Base-by-base conservation (phyloP, 768 basidiomycete species). In the Lyophyllum atratum region DNA sequence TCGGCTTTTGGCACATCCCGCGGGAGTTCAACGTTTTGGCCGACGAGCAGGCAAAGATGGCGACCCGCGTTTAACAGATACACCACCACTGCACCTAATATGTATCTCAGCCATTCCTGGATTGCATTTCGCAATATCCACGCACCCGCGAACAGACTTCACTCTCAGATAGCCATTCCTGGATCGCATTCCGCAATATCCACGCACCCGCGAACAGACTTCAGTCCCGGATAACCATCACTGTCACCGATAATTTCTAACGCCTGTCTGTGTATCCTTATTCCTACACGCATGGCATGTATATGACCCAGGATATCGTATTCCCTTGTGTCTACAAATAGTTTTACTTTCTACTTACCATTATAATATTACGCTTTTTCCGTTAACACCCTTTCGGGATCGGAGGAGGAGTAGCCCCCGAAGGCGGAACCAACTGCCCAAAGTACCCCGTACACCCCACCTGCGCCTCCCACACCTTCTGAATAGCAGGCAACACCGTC, bases 381-480 rank as follows among this genome's bases (percentile, higher is more conserved):
- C n/a, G n/a, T n/a, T 17, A 62, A 8, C 60, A 62, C 4, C 57
- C 60, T 8, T 3, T 25, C 11, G 52, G 62, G 39, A 57, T 49
- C 15, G 19, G 49, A 12, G 53, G 62, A 28, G 50, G 55, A 40
- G 22, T 48, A 15, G 52, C 31, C 26, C 19, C 10, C 2, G 54
- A 55, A 7, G 60, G 60, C 3, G 58, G 58, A 4, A 58, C 63
- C 34, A 70, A 52, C 28, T 56, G 52, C 11, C 61, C 66, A 4
- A 34, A 54, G 48, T 71, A 71, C 2, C 55, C 53, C 4, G 70
- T 67, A 28, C 70, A 71, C 1, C 33, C 44, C 54, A 68, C 66
- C 26, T 67, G 59, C 12, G 51, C 58, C 5, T 39, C 70, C 70
- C 70, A 71, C 9, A 58, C 59, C 31, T 61, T 49, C 7, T 64